phyloP scores from a whole-genome alignment of 805 yeast species.

The Yarrowia divulgata region DNA sequence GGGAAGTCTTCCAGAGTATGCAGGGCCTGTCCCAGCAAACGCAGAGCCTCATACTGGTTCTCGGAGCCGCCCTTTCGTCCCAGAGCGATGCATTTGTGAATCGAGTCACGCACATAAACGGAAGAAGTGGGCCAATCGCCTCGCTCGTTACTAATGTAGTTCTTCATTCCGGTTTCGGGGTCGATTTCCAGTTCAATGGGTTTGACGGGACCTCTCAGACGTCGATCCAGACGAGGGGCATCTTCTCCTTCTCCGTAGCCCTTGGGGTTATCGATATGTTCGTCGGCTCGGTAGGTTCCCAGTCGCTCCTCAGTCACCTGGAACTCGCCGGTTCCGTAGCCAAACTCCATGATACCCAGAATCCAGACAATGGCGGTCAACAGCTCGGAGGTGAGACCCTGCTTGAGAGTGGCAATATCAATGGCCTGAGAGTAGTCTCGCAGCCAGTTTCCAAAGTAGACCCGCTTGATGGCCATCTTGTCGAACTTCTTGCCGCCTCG shows the following conservation, averaged over 20 bases:
- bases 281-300: constrained; percentile 45
- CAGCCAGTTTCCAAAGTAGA: constrained; percentile 46
- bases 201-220: constrained; percentile 44
- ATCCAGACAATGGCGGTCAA: constrained; percentile 44
- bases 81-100: constrained; percentile 41
- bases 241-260: constrained; percentile 44
- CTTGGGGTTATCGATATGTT: constrained; percentile 46
- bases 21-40: constrained; percentile 45
- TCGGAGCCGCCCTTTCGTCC: constrained; percentile 42
- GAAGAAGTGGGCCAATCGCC: constrained; percentile 46
- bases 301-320: constrained; percentile 45
- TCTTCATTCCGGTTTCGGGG: constrained; percentile 45
- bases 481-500: constrained; percentile 45
- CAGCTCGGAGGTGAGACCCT: constrained; percentile 42
- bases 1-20: constrained; percentile 46
- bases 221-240: constrained; percentile 42
- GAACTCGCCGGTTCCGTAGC: constrained; percentile 46
- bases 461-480: constrained; percentile 43
- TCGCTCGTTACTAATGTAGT: constrained; percentile 45
- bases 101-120: constrained; percentile 42
- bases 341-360: constrained; percentile 44
- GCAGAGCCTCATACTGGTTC: constrained; percentile 43
- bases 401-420: constrained; percentile 44
- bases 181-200: constrained; percentile 44
- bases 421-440: constrained; percentile 46